Evolutionary conservation across 1,139 yeast genomes (phyloP), one percentile per base, ranked within the genome.

Genomic region (Lodderomyces orthopsilosis): DNA sequence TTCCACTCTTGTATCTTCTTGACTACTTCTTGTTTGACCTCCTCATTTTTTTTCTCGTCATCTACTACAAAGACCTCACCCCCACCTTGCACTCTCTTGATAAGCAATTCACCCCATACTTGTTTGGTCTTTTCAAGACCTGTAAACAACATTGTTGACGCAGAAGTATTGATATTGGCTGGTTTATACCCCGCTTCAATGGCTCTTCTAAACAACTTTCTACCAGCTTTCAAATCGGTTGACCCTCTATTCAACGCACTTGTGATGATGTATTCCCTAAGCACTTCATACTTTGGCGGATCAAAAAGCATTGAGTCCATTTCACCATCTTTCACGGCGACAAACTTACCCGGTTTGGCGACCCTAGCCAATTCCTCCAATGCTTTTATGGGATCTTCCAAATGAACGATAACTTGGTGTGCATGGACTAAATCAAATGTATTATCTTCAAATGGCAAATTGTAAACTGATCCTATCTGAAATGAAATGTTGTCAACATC

Each of bases 371-470:
- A 44, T 43, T 73, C 77, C 14, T 53, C 48, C 24, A 73, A 51
- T 0, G 62, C 66, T 3, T 35, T 23, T 5, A 59, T 56, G 1
- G 70, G 73, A 40, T 66, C 65, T 17, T 55, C 53, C 40, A 70
- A 52, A 46, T 70, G 75, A 34, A 68, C 56, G n/a, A 69, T 45
- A 4, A 70, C 74, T 48, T 70, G 75, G 46, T 66, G 74, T 15
- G 67, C 59, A 51, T 59, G 61, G 2, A 68, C 71, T 14, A 70
- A 51, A 45, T 70, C 75, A 50, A 70, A 70, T 1, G 63, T 44
- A 37, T 64, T 52, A 48, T 70, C 73, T 4, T 55, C 58, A 46
- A 58, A 69, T 2, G 68, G 68, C 43, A 69, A 53, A 4, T 54
- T 43, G 42, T 59, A 62, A 19, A 60, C 63, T 14, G 68, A 65